phyloP scores from a whole-genome alignment of 768 basidiomycete species.

The Leucosporidium scottii region DNA sequence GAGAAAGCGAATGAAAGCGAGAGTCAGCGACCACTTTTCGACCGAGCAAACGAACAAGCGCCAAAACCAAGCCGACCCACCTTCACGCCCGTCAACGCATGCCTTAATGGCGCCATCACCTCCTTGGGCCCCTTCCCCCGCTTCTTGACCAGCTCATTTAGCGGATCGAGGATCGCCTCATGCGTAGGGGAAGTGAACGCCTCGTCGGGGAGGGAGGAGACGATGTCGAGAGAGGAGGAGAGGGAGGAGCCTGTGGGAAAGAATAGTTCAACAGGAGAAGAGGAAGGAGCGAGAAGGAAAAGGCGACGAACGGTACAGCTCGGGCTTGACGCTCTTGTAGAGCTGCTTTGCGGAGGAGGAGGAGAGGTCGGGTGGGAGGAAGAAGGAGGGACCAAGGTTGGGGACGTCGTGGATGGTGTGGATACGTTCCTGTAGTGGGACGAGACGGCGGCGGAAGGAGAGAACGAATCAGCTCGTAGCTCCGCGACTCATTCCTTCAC shows the following conservation, averaged over 20 bases:
- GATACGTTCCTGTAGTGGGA: conserved; percentile 54
- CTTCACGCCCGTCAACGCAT: conserved; percentile 76
- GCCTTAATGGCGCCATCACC: conserved; percentile 66
- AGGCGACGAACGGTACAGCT: neutral
- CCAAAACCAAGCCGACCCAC: conserved; percentile 48
- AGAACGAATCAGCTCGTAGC: too few relatives aligned
- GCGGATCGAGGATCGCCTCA: neutral
- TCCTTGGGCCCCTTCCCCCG: conserved; percentile 32
- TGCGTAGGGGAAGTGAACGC: neutral
- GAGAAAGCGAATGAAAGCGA: too few relatives aligned
- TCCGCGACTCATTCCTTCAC: too few relatives aligned
- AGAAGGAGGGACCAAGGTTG: conserved; percentile 65
- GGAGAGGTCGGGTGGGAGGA: conserved; percentile 58
- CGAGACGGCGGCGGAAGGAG: too few relatives aligned
- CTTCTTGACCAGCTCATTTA: conserved; percentile 1
- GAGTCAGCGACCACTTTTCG: too few relatives aligned
- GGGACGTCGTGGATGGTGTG: conserved; percentile 67
- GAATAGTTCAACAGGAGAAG: neutral
- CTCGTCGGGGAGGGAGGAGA: conserved; percentile 5
- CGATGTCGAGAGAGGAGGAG: neutral
- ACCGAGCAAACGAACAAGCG: too few relatives aligned
- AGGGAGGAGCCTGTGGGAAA: neutral
- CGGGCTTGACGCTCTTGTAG: conserved; percentile 40
- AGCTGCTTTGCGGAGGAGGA: conserved; percentile 55
- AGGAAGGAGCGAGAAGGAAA: neutral